Percentiles rank a stretch among this genome's conserved stretches.
phyloP scores from a whole-genome alignment of 2,329 filamentous ascomycete species.

The Botryosphaeria agaves region DNA sequence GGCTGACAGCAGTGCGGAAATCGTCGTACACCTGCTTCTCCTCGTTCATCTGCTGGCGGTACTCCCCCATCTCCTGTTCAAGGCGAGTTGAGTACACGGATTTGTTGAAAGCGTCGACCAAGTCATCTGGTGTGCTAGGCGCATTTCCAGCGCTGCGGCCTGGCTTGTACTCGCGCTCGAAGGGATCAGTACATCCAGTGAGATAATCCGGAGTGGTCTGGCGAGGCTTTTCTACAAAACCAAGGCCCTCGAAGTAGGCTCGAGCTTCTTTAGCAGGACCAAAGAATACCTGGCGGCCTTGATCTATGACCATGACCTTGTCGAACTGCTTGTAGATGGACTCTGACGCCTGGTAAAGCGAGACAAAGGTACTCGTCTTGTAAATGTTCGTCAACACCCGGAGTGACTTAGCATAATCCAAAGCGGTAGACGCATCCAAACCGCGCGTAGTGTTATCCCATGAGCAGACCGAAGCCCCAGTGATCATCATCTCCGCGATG shows the following conservation, averaged over 20 bases:
- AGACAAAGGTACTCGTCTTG: constrained; percentile 70
- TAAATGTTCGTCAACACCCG: constrained; percentile 62
- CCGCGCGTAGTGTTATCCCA: constrained; percentile 32
- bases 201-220: constrained; percentile 72
- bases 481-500: constrained; percentile 32
- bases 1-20: constrained; percentile 56
- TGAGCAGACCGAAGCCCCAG: constrained; percentile 17
- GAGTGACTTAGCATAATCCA: constrained; percentile 30
- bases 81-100: constrained; percentile 42
- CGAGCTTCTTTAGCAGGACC: constrained; percentile 51
- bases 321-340: constrained; percentile 67
- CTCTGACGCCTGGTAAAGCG: constrained; percentile 72
- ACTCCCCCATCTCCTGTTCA: constrained; percentile 48
- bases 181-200: constrained; percentile 69
- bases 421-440: constrained; percentile 29
- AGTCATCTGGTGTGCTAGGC: constrained; percentile 47
- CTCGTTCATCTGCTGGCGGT: constrained; percentile 44
- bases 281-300: constrained; percentile 59
- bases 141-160: constrained; percentile 49
- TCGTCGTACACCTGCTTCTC: constrained; percentile 56
- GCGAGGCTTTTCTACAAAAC: constrained; percentile 55
- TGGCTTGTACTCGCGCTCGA: constrained; percentile 58
- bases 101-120: constrained; percentile 52
- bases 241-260: constrained; percentile 58
- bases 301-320: constrained; percentile 69